These are phyloP conservation scores for Aspergillus jensenii DNA, from an alignment of 2,329 filamentous ascomycete genomes.

Conservation along the genomic window DNA sequence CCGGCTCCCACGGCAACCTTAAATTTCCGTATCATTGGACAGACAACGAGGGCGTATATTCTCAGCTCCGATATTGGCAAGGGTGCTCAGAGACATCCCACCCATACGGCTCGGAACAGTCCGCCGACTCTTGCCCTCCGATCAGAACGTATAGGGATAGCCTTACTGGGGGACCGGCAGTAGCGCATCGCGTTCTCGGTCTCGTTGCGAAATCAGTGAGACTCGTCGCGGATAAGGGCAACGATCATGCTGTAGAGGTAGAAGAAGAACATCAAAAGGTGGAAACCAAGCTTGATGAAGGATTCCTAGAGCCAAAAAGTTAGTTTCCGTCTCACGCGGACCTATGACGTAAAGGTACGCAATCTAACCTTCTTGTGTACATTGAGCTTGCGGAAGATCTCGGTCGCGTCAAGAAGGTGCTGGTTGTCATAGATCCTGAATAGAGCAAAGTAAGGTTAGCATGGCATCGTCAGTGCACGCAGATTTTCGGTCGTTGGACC, in stretches of 20 bases:
- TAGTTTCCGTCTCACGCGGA: constrained; percentile 7
- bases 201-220: constrained; percentile 61
- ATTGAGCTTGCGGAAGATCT: constrained; percentile 99
- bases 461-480: not conserved
- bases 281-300: constrained; percentile 98
- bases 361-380: constrained; percentile 88
- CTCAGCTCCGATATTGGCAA: not conserved
- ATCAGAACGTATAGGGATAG: constrained; percentile 3
- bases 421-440: constrained; percentile 92
- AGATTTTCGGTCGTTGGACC: not conserved
- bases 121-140: not conserved
- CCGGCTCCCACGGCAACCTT: not conserved
- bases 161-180: constrained; percentile 23
- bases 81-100: not conserved
- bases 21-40: constrained; percentile 1
- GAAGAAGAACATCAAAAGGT: constrained; percentile 99
- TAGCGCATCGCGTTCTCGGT: constrained; percentile 42
- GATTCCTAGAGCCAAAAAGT: constrained; percentile 68
- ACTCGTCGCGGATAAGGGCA: constrained; percentile 92
- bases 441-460: constrained; percentile 22
- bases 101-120: not conserved
- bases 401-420: constrained; percentile 93
- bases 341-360: constrained; percentile 10
- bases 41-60: not conserved
- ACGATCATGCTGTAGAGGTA: constrained; percentile 99